Evolutionary conservation across 306 rosid genomes (phyloP).

Genomic region (Cercis canadensis): DNA sequence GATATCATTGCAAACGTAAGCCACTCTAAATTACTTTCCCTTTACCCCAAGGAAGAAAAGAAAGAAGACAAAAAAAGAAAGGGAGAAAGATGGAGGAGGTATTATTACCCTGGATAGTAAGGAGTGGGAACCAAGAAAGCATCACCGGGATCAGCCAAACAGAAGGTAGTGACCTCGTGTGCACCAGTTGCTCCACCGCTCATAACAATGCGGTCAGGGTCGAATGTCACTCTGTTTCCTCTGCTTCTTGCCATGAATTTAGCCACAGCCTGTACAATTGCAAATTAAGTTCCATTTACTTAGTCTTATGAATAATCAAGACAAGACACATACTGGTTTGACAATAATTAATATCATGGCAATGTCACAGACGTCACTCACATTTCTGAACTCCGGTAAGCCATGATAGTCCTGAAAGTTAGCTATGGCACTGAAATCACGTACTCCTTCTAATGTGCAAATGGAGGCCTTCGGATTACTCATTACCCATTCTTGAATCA

Average conservation of each 20-base stretch:
- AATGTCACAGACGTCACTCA: too few relatives aligned
- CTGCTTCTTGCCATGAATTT: constrained; percentile 77
- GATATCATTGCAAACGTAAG: not conserved
- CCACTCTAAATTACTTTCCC: not conserved
- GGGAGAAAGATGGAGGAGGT: not conserved
- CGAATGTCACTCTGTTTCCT: constrained; percentile 67
- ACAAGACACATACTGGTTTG: too few relatives aligned
- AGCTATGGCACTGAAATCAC: constrained; percentile 61
- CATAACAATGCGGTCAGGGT: constrained; percentile 84
- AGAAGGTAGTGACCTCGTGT: constrained; percentile 72
- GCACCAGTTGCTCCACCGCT: constrained; percentile 96
- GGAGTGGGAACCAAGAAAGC: constrained; percentile 89
- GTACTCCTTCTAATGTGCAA: constrained; percentile 68
- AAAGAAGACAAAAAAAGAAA: not conserved
- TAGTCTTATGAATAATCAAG: too few relatives aligned
- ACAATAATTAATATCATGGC: too few relatives aligned
- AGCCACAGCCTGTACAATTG: constrained; percentile 69
- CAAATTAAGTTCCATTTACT: not conserved
- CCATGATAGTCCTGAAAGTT: constrained; percentile 90
- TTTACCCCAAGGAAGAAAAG: not conserved
- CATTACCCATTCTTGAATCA: constrained; percentile 65
- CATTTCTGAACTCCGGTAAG: constrained; percentile 71
- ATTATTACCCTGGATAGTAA: constrained; percentile 76
- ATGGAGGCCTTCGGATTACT: constrained; percentile 76
- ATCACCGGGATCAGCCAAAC: constrained; percentile 86